Base-by-base conservation (phyloP, 805 yeast genomes). In the Saccharomycopsis babjevae region DNA sequence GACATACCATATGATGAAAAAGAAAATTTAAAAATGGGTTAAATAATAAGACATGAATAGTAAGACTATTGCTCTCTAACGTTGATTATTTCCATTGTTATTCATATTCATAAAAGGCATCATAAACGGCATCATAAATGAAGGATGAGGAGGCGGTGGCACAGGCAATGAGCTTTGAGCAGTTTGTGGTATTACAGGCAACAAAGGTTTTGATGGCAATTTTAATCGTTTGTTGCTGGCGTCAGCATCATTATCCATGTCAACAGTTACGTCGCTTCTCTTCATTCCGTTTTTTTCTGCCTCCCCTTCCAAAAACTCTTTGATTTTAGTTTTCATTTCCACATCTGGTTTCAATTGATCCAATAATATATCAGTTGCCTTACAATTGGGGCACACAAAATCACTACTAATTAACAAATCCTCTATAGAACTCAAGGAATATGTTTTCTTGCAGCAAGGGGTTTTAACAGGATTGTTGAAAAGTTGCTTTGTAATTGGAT, bases 321-420 rank as follows among this genome's bases (percentile, higher is more conserved):
- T 73, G 20, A 92, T 79, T 60, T 81, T 78, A 38, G 73, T 71
- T 60, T 81, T 81, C 69, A 83, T 75, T n/a, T 80, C 88, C 56
- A 77, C 76, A 68, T 89, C 91, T 1, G 78, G 76, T 5, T 77
- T 76, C 55, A 93, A 75, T 18, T 85, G 80, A 72, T 93, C 99
- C 57, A 93, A 76, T 63, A 83, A 83, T 1, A 89, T 78, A 61
- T 91, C 97, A 28, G 81, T 83, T 18, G 78, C 79, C 1, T 80
- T 82, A 75, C 99, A 93, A 65, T 83, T 85, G 5, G 99, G 98
- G 73, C 99, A 93, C 43, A 82, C 83, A 74, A 93, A 93, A 69
- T 93, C 98, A 60, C 83, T 81, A 32, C 89, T 96, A 58, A 93
- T 78, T 30, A 93, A 74, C 7, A 79, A 71, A 64, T 82, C 82